Conservation (phyloP, 2,329 filamentous ascomycete species). For the Ophiocordyceps unilateralis region DNA sequence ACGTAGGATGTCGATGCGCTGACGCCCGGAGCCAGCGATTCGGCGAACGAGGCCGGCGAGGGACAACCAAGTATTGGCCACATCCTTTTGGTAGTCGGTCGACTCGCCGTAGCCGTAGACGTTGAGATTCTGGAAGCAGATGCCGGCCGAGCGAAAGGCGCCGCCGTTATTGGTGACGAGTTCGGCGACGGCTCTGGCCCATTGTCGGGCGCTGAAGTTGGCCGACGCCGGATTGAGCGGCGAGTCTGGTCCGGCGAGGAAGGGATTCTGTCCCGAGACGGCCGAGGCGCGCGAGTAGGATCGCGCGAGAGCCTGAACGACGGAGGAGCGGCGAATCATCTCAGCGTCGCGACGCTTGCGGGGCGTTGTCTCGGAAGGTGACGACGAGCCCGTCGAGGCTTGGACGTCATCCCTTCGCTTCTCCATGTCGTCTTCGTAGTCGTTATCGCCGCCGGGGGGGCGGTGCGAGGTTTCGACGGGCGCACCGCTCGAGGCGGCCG, state of each 20-base stretch:
- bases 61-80: constrained; percentile 43
- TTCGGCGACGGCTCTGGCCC: constrained; percentile 42
- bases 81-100: constrained; percentile 55
- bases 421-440: constrained; percentile 2
- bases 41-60: constrained; percentile 23
- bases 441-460: constrained; percentile 8
- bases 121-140: constrained; percentile 50
- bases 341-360: constrained; percentile 16
- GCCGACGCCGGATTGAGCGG: constrained; percentile 33
- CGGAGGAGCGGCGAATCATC: constrained; percentile 30
- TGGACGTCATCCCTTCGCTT: background rate
- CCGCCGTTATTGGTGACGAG: constrained; percentile 33
- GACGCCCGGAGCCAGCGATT: constrained; percentile 32
- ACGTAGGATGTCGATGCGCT: constrained; percentile 49
- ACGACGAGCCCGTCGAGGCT: constrained; percentile 5
- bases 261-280: constrained; percentile 25
- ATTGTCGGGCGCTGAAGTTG: constrained; percentile 36
- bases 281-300: constrained; percentile 33
- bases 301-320: constrained; percentile 38
- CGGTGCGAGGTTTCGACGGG: too few relatives aligned
- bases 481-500: constrained; percentile 23
- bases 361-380: constrained; percentile 10
- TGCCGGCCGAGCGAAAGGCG: constrained; percentile 41
- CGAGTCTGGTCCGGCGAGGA: constrained; percentile 29
- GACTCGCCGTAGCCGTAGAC: constrained; percentile 50